Percentiles rank a stretch among this genome's conserved stretches.
These are phyloP conservation scores for Leccinum incarnatum DNA, from an alignment of 768 basidiomycete genomes.

Conservation along the genomic window DNA sequence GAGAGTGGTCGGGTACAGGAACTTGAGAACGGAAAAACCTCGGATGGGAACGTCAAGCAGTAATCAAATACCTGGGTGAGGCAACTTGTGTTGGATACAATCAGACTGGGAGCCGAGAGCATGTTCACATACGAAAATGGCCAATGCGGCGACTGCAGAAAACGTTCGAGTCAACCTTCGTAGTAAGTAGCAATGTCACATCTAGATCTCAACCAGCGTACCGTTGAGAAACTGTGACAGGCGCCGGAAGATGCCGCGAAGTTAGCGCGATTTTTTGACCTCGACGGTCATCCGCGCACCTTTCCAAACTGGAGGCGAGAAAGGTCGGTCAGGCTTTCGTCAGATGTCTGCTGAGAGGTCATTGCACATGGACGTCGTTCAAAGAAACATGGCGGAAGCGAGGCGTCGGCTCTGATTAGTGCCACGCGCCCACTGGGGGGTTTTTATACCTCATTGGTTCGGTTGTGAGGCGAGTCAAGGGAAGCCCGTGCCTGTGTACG, in stretches of 20 bases:
- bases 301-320: conserved; percentile 21
- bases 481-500: too few species aligned
- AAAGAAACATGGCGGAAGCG: background rate
- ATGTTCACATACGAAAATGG: conserved; percentile 13
- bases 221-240: conserved; percentile 20
- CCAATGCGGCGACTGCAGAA: conserved; percentile 19
- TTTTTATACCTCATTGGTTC: background rate
- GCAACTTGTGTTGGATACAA: background rate
- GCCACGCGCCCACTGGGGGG: background rate
- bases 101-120: background rate
- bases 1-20: background rate
- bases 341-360: conserved; percentile 1
- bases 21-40: conserved; percentile 9
- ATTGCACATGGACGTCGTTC: conserved; percentile 2
- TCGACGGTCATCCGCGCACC: conserved; percentile 6
- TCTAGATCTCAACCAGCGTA: background rate
- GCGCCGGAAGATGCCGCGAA: background rate
- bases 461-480: background rate
- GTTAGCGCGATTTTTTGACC: background rate
- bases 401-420: conserved; percentile 17
- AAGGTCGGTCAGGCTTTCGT: conserved; percentile 9
- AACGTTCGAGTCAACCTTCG: background rate
- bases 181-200: too few species aligned
- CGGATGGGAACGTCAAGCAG: conserved; percentile 20
- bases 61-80: conserved; percentile 21